Conservation (phyloP, 1,284 basidiomycete genomes). For the Rhodotorula sp. region DNA sequence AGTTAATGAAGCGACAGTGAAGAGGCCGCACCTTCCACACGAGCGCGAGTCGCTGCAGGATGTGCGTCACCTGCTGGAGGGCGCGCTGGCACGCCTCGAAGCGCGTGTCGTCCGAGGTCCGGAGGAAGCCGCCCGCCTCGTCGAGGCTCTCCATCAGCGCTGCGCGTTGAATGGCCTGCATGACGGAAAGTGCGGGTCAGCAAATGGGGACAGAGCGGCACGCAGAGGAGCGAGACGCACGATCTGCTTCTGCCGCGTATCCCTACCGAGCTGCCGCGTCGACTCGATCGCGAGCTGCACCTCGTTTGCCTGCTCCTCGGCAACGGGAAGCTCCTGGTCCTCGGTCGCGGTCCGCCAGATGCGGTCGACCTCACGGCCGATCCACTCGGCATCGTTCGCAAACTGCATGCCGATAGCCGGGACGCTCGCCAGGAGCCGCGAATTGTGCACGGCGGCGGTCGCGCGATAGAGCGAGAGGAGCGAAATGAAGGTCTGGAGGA, state of each 20-base stretch:
- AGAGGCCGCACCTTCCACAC: slow-evolving; percentile 68
- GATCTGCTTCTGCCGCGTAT: slow-evolving; percentile 39
- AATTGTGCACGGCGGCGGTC: slow-evolving; percentile 72
- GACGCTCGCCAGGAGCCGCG: slow-evolving; percentile 58
- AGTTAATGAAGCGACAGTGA: too few relatives aligned
- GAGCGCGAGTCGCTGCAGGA: slow-evolving; percentile 66
- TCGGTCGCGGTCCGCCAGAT: slow-evolving; percentile 49
- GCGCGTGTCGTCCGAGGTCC: slow-evolving; percentile 71
- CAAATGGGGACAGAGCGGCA: neutral
- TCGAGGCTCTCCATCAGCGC: slow-evolving; percentile 59
- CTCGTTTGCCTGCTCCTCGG: slow-evolving; percentile 11
- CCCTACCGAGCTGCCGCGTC: slow-evolving; percentile 32
- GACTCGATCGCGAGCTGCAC: slow-evolving; percentile 28
- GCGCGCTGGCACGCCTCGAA: slow-evolving; percentile 75
- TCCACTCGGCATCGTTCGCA: slow-evolving; percentile 80
- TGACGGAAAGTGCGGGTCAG: neutral
- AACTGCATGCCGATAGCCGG: slow-evolving; percentile 72
- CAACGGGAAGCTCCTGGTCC: slow-evolving; percentile 6
- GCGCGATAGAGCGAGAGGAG: slow-evolving; percentile 80
- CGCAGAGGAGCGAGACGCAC: slow-evolving; percentile 12
- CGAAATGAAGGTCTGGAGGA: slow-evolving; percentile 64
- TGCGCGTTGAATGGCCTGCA: slow-evolving; percentile 56
- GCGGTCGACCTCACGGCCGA: slow-evolving; percentile 55
- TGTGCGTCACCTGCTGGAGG: slow-evolving; percentile 66
- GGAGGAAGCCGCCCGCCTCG: slow-evolving; percentile 69